Evolutionary conservation across 331 rosid genomes (phyloP).

Genomic region (Quercus phellos): DNA sequence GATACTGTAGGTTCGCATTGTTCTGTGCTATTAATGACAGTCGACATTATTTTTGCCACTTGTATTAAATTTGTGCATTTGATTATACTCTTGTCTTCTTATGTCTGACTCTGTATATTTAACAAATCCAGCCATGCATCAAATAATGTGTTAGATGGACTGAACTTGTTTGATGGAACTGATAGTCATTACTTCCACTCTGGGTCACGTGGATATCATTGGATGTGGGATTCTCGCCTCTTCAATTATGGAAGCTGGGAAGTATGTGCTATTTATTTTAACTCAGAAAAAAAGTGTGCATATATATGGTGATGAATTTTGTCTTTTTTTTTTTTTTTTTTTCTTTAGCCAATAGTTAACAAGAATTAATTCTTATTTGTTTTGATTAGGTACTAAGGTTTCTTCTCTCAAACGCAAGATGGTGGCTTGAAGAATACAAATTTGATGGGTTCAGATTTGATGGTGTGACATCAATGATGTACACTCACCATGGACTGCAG

Average conservation of each 20-base stretch:
- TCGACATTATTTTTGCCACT: not conserved
- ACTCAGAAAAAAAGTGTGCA: not conserved
- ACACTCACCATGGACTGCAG: slow-evolving; percentile 90
- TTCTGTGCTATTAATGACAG: not conserved
- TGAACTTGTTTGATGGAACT: slow-evolving; percentile 98
- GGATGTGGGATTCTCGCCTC: slow-evolving; percentile 99
- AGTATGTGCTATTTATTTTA: slow-evolving; percentile 46
- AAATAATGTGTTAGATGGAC: slow-evolving; percentile 87
- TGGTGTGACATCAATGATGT: slow-evolving; percentile 99
- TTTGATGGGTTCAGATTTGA: slow-evolving; percentile 97
- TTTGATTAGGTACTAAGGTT: slow-evolving; percentile 68
- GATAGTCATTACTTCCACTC: slow-evolving; percentile 90
- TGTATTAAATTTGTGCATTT: not conserved
- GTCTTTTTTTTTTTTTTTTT: slow-evolving; percentile 2
- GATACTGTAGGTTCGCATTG: not conserved
- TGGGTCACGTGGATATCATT: slow-evolving; percentile 96
- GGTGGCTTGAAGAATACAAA: slow-evolving; percentile 98
- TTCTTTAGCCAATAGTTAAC: slow-evolving; percentile 9
- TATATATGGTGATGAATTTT: slow-evolving; percentile 11
- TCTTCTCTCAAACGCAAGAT: slow-evolving; percentile 94
- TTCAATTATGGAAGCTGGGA: slow-evolving; percentile 99
- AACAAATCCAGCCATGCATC: slow-evolving; percentile 72
- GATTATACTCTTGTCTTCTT: slow-evolving; percentile 18
- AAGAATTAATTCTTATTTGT: slow-evolving; percentile 14
- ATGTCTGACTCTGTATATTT: slow-evolving; percentile 27